Base-by-base conservation (phyloP, 768 basidiomycete species). In the Cyclocybe aegerita region DNA sequence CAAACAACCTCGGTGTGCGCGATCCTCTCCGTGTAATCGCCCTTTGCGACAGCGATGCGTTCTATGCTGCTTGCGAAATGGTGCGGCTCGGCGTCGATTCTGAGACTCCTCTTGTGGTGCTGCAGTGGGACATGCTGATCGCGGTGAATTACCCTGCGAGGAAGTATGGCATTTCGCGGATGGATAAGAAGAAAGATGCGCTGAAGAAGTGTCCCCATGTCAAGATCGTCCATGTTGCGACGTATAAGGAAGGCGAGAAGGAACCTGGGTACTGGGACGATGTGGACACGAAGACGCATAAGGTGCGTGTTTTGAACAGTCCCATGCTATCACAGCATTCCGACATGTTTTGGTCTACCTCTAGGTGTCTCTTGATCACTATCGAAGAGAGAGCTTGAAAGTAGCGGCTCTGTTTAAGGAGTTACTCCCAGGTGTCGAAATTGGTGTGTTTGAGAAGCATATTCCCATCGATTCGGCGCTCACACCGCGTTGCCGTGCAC, bases 111-210 rank as follows among this genome's bases (percentile, higher is more conserved):
- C 74, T 95, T 9, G 90, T 92, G 4, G 92, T 93, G 5, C 77
- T 86, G 39, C 93, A 96, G 56, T 95, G 94, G 94, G 82, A 89
- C 39, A 75, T 82, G 11, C 64, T 95, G 46, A 98, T 99, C 51
- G 97, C 97, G 0, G 88, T 98, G 55, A 98, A 95, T 68, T 98
- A 99, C 63, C 86, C 94, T 4, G 96, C 97, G 0, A 81, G 97
- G 55, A 84, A 83, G 61, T 98, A 80, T 63, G 96, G 95, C 4
- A 95, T 99, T 59, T 90, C 92, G n/a, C 74, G 96, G 40, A 90
- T 93, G 83, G 88, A 86, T 67, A 86, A 84, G 64, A 72, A 85
- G 51, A 79, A 85, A 61, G 90, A 95, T 40, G 92, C 96, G 6
- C 78, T 84, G 70, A 85, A 88, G 67, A 81, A 83, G 56, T 98